Percentiles rank a stretch among this genome's conserved stretches.
These are phyloP conservation scores for Limonomyces culmigenus DNA, from an alignment of 1,284 basidiomycete genomes.

Conservation along the genomic window DNA sequence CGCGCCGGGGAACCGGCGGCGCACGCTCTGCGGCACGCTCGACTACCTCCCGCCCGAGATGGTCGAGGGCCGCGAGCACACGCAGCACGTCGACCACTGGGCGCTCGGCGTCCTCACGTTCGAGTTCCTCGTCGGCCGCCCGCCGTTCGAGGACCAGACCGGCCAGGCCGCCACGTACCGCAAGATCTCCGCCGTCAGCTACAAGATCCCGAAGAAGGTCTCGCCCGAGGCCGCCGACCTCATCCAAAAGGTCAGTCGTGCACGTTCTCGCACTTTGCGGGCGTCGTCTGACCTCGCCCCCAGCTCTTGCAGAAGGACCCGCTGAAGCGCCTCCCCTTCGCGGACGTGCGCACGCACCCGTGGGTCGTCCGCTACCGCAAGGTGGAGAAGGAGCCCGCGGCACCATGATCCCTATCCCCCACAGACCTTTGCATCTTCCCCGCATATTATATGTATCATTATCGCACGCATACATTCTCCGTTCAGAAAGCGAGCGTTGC, in stretches of 20 bases:
- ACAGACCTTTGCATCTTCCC: too few relatives aligned
- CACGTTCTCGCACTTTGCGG: constrained; percentile 7
- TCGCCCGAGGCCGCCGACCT: constrained; percentile 53
- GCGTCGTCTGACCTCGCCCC: constrained; percentile 9
- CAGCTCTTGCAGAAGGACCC: constrained; percentile 84
- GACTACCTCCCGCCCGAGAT: constrained; percentile 99
- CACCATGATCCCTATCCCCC: too few relatives aligned
- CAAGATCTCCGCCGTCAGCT: constrained; percentile 71
- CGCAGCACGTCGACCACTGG: constrained; percentile 90
- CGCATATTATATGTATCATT: too few relatives aligned
- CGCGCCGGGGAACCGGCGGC: constrained; percentile 79
- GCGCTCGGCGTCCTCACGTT: constrained; percentile 92
- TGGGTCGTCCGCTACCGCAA: too few relatives aligned
- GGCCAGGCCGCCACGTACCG: constrained; percentile 80
- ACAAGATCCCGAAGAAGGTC: constrained; percentile 54
- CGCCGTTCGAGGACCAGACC: constrained; percentile 85
- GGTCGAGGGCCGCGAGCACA: constrained; percentile 83
- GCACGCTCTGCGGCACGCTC: constrained; percentile 86
- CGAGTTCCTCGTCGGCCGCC: constrained; percentile 85
- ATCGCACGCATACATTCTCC: too few relatives aligned
- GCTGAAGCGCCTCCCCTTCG: constrained; percentile 64
- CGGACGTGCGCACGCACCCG: constrained; percentile 73
- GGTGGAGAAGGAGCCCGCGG: too few relatives aligned
- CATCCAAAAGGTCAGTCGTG: constrained; percentile 44
- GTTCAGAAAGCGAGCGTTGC: not conserved